These are phyloP conservation scores for Eucalyptus decipiens DNA, from an alignment of 345 rosid genomes.

Conservation along the genomic window DNA sequence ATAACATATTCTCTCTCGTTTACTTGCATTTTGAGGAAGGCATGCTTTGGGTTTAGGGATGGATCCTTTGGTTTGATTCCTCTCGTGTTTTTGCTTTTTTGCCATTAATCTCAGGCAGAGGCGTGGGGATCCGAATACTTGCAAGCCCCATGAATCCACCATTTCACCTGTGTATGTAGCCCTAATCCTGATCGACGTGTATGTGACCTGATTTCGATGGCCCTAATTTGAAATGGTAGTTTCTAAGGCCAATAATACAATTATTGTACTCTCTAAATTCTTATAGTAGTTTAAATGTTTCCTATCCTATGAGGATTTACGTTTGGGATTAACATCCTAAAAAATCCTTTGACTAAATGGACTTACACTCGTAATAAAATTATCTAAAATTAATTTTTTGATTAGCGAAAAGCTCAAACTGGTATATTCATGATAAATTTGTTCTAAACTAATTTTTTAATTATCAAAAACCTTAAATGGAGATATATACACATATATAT, in stretches of 20 bases:
- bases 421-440: no score
- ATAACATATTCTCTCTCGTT: neutral
- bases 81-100: neutral
- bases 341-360: no score
- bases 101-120: neutral
- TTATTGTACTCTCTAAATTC: neutral
- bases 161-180: neutral
- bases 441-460: no score
- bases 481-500: no score
- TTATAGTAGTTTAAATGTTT: neutral
- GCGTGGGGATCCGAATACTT: neutral
- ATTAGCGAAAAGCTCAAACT: no score
- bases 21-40: neutral
- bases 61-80: neutral
- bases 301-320: neutral
- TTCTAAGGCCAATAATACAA: neutral
- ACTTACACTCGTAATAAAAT: no score
- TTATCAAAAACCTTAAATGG: no score
- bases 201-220: neutral
- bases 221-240: neutral
- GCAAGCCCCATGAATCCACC: neutral
- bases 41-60: neutral
- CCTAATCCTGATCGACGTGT: neutral
- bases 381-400: no score
- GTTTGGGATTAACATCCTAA: neutral